These are phyloP conservation scores for Wilhelminamyces savonicus DNA, from an alignment of 805 yeast genomes.

Conservation along the genomic window DNA sequence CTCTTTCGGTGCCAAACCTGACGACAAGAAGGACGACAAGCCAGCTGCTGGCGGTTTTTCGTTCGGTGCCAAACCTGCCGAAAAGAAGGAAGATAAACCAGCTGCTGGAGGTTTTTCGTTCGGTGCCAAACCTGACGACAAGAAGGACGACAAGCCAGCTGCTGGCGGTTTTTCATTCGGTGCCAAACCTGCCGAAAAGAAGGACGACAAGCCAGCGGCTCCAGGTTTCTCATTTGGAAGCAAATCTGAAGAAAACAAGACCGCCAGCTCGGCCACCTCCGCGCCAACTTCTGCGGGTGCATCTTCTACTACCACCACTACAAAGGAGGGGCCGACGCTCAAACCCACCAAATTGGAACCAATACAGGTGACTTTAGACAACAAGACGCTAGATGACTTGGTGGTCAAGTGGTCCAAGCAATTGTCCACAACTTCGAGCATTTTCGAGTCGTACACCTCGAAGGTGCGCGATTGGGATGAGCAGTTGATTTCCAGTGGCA, in stretches of 20 bases:
- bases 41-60: slow-evolving; percentile 4
- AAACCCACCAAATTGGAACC: slow-evolving; percentile 55
- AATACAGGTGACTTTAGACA: slow-evolving; percentile 71
- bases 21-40: slow-evolving; percentile 5
- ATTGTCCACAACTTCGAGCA: slow-evolving; percentile 61
- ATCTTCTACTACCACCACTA: slow-evolving; percentile 5
- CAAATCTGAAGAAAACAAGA: slow-evolving; percentile 1
- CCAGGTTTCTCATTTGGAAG: slow-evolving; percentile 6
- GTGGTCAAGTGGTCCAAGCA: slow-evolving; percentile 92
- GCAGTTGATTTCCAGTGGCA: slow-evolving; percentile 76
- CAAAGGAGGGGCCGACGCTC: slow-evolving; percentile 19
- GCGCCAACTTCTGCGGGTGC: no score
- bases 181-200: slow-evolving; percentile 7
- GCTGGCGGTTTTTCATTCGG: slow-evolving; percentile 18
- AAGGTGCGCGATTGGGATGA: slow-evolving; percentile 84
- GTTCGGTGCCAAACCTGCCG: slow-evolving; percentile 14
- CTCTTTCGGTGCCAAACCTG: slow-evolving; percentile 10
- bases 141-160: slow-evolving; percentile 9
- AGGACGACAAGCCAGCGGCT: slow-evolving; percentile 2
- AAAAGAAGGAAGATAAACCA: slow-evolving; percentile 8
- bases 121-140: slow-evolving; percentile 14
- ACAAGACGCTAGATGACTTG: slow-evolving; percentile 88
- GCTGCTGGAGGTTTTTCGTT: slow-evolving; percentile 9
- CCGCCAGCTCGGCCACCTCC: background rate
- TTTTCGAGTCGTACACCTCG: slow-evolving; percentile 68